Evolutionary conservation across 2,329 filamentous ascomycete species (phyloP), one percentile per base, ranked within the genome.

Genomic region (Colletotrichum sp.): DNA sequence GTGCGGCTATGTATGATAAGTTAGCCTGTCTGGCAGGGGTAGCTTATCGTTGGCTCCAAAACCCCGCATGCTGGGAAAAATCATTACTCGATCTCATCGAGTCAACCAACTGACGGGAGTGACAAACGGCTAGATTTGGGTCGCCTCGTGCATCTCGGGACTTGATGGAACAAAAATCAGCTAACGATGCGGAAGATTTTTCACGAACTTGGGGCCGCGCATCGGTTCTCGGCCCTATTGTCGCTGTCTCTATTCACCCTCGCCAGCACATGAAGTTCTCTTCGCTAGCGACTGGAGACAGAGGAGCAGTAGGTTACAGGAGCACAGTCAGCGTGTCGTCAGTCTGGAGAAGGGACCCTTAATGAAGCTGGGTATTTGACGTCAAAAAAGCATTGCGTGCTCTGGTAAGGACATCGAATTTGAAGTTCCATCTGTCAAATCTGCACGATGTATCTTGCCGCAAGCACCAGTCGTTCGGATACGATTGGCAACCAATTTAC

Each of bases 61-160:
- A 71, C 66, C 76, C 77, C 78, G 74, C 77, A 73, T 72, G 69
- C 72, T 62, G 44, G 29, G 32, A 71, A 77, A 70, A 57, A 87
- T 79, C 79, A 77, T 80, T 80, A 80, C 78, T 80, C 78, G 76
- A 80, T 79, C 66, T 70, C 70, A 80, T 80, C 76, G 78, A 79
- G 78, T 80, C 77, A 80, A 79, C 71, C 39, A 64, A 74, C 66
- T 49, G 25, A 55, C n/a, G 59, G 39, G 55, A 39, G 36, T 52
- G 64, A 66, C 65, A 70, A 65, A 72, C 52, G 63, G 34, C 62
- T 44, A 36, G 61, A 29, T 66, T 36, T 49, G 27, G 72, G 49
- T 25, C 61, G 36, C 57, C 57, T 57, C 39, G n/a, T 29, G 29
- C 13, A 61, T 27, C 68, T 55, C 62, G 32, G 32, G 49, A 63